Evolutionary conservation across 2,329 filamentous ascomycete species (phyloP), one percentile per base, ranked within the genome.

Genomic region (Pseudopyricularia cyperi): DNA sequence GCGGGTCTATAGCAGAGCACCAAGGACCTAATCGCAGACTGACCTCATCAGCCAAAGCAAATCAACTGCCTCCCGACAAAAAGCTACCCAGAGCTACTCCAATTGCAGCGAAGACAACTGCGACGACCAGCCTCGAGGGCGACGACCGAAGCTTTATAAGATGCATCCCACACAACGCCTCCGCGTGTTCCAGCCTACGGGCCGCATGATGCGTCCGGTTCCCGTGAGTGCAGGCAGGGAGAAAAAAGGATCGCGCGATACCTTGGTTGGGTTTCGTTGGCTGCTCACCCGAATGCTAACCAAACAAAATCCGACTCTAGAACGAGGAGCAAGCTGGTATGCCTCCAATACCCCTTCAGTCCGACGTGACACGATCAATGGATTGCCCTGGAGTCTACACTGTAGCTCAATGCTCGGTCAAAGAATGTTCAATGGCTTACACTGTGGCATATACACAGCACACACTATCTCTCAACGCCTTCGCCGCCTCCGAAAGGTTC

Each of bases 381-480:
- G 39, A 12, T 44, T 24, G 39, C 24, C 11, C 7, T 4, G 24
- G 19, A 28, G 22, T 28, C 6, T 44, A 26, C 39, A 24, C 14
- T 7, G 39, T 9, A 44, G 39, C 17, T 24, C 15, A 17, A 28
- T 24, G 22, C 22, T 14, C 9, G 6, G 39, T 24, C 17, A 34
- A 46, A 39, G 24, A 24, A 26, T 37, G 49, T 17, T 30, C 22
- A 46, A 46, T 42, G 35, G 15, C 46, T 52, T 33, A 55, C 54
- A 55, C 53, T 51, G 53, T 56, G 5, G 24, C 33, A 47, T 37
- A 3, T 46, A 19, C 57, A 59, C 61, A 98, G 93, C 89, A 68
- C 93, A 97, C 76, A 96, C 91, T 63, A 82, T 97, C 71, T 95
- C 91, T 60, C 93, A 97, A 77, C 88, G 91, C 68, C 77, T 98